These are phyloP conservation scores for Scytalidium lignicola DNA, from an alignment of 2,329 filamentous ascomycete genomes.

Conservation along the genomic window DNA sequence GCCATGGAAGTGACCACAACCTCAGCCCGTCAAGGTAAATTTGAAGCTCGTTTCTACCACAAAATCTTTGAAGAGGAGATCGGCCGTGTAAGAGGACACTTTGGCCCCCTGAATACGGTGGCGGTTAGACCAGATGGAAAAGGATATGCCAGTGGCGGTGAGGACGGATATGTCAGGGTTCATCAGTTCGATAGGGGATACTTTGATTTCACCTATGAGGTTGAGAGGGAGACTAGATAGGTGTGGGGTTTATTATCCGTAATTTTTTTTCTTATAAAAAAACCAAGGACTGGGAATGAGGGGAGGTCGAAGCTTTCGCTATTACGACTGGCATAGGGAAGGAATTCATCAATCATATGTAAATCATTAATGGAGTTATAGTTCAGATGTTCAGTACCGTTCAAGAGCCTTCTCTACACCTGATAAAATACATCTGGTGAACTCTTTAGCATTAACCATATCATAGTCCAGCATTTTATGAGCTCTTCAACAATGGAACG, in stretches of 20 bases:
- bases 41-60: slow-evolving; percentile 99
- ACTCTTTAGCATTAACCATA: too few relatives aligned
- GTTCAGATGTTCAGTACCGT: background rate
- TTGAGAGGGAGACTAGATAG: slow-evolving; percentile 68
- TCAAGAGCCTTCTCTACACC: too few relatives aligned
- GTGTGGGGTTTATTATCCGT: background rate
- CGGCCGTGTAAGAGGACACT: slow-evolving; percentile 92
- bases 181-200: slow-evolving; percentile 99
- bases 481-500: too few relatives aligned
- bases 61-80: slow-evolving; percentile 99
- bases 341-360: background rate
- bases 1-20: slow-evolving; percentile 99
- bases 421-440: too few relatives aligned
- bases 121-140: slow-evolving; percentile 88
- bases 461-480: too few relatives aligned
- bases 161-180: slow-evolving; percentile 97
- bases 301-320: background rate
- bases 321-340: background rate
- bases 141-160: slow-evolving; percentile 90
- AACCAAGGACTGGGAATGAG: background rate
- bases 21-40: slow-evolving; percentile 91
- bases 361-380: background rate
- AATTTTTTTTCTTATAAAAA: too few relatives aligned
- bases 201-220: slow-evolving; percentile 98
- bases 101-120: slow-evolving; percentile 83